phyloP scores from a whole-genome alignment of 805 yeast genomes.

The Wickerhamomyces queroliae region DNA sequence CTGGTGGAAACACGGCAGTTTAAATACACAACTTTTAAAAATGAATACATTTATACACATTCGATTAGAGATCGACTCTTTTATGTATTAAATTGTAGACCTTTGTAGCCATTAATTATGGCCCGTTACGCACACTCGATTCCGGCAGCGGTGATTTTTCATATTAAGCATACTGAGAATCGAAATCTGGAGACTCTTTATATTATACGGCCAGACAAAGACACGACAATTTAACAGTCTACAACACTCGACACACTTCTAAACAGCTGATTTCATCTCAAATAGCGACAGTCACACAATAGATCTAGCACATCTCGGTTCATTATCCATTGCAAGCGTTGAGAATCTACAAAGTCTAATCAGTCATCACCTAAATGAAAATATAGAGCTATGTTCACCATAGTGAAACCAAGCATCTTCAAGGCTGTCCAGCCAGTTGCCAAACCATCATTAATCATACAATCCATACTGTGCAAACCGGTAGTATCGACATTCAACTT shows the following conservation, averaged over 20 bases:
- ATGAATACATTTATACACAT: background rate
- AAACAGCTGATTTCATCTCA: too few relatives aligned
- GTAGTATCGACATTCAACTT: too few relatives aligned
- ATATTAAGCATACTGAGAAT: background rate
- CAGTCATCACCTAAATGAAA: slow-evolving; percentile 1
- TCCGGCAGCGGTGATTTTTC: background rate
- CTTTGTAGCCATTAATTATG: too few relatives aligned
- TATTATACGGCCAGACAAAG: background rate
- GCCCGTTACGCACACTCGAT: background rate
- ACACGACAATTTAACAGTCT: too few relatives aligned
- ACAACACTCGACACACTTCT: too few relatives aligned
- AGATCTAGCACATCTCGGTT: too few relatives aligned
- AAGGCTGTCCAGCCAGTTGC: background rate
- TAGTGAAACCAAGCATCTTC: background rate
- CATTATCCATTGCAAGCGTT: too few relatives aligned
- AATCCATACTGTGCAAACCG: background rate
- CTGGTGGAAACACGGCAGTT: background rate
- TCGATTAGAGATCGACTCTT: background rate
- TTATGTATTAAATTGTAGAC: too few relatives aligned
- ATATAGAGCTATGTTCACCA: background rate
- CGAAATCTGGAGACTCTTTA: background rate
- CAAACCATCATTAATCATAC: background rate
- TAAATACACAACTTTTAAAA: too few relatives aligned
- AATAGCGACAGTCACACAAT: too few relatives aligned
- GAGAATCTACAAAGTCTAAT: too few relatives aligned